Evolutionary conservation across 163 green algal genomes (phyloP), one percentile per base, ranked within the genome.

Genomic region (Scenedesmus sp.): DNA sequence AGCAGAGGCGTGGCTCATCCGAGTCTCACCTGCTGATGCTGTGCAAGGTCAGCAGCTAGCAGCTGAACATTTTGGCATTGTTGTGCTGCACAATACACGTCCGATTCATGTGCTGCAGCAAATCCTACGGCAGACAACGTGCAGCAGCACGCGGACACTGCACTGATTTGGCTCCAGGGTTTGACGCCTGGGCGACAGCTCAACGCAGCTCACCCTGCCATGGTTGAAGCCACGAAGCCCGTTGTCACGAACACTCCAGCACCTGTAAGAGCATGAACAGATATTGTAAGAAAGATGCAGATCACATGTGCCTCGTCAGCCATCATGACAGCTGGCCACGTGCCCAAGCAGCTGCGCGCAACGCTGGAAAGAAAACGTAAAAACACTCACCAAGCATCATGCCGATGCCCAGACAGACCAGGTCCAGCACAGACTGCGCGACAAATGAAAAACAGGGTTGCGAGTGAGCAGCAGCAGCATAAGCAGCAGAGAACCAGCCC

Each of bases 201-300:
- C 0, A 57, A 34, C 18, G 10, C 7, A 57, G 34, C 83, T 86
- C 26, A 89, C 89, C 84, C 85, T 52, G 90, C 74, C 16, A 88
- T 67, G 10, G 60, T 85, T 9, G 60, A n/a, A 56, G 84, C 84
- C 10, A 91, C 90, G 13, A 86, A 88, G 3, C 90, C 90, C 26
- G 90, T 93, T 16, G 90, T 93, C 3, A 93, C 90, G 34, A 93
- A 93, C 46, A 93, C 90, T 18, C 90, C 90, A 70, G 90, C 90
- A 26, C 90, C 90, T 76, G 66, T 18, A 34, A 0, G 34, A 46
- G 34, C 34, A 46, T 46, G n/a, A 46, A 46, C 34, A 46, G 34
- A 46, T 1, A 46, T 0, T 46, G 66, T 18, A 76, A 16, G 26
- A 23, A 10, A 70, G 62, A 3, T 23, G 10, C 62, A 70, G 62